Conservation (phyloP, 768 basidiomycete genomes). For the Tephrocybe sp. region DNA sequence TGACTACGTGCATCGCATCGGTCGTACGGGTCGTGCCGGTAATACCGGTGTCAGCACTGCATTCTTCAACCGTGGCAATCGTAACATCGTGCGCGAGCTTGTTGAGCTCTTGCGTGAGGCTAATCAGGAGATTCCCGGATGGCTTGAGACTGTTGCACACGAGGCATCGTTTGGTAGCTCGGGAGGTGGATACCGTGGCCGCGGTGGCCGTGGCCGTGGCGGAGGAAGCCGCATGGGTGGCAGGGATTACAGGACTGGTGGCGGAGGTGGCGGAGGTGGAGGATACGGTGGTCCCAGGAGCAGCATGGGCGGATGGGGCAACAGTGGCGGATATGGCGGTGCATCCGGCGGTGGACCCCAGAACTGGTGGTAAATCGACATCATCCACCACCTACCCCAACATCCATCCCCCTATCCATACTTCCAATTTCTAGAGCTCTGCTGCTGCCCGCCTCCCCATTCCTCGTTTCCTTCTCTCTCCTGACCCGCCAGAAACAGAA, state of each 20-base stretch:
- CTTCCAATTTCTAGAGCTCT: not conserved
- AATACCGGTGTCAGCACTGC: slow-evolving; percentile 95
- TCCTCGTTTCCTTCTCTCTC: slow-evolving; percentile 6
- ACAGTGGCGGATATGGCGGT: slow-evolving; percentile 22
- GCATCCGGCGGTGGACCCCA: slow-evolving; percentile 26
- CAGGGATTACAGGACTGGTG: slow-evolving; percentile 43
- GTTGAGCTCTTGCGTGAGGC: slow-evolving; percentile 93
- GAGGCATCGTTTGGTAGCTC: slow-evolving; percentile 73
- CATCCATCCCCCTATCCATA: not conserved
- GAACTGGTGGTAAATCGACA: slow-evolving; percentile 45
- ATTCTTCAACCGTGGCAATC: slow-evolving; percentile 93
- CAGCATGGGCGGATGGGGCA: slow-evolving; percentile 29
- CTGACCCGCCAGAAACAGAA: slow-evolving; percentile 30
- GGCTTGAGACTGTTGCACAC: slow-evolving; percentile 84
- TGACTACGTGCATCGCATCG: slow-evolving; percentile 98
- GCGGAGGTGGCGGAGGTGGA: slow-evolving; percentile 31
- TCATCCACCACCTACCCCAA: not conserved
- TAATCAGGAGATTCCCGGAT: slow-evolving; percentile 89
- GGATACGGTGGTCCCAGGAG: slow-evolving; percentile 24
- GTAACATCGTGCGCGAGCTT: slow-evolving; percentile 87
- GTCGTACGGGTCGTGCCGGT: slow-evolving; percentile 97
- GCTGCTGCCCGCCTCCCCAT: slow-evolving; percentile 15
- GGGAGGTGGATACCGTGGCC: slow-evolving; percentile 51
- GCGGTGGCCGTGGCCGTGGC: slow-evolving; percentile 58
- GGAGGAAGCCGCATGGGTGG: slow-evolving; percentile 44